Conservation (phyloP, 164 flowering plant species). For the Magnolia officinalis region DNA sequence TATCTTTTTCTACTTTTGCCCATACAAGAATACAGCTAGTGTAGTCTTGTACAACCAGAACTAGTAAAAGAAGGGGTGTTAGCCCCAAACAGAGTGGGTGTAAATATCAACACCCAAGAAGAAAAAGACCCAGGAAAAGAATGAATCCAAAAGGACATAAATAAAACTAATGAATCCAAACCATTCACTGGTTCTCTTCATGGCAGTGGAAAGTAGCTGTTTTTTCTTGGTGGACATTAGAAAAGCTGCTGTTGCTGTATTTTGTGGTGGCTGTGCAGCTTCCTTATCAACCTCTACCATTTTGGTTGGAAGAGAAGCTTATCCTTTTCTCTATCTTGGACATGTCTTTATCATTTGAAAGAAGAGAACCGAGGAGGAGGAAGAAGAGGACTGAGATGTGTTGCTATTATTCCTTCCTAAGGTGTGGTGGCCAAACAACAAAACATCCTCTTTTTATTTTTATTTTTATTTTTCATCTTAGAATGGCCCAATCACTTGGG, state of each 20-base stretch:
- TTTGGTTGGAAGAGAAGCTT: conserved; percentile 19
- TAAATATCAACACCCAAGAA: background rate
- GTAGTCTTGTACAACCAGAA: background rate
- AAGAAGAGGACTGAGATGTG: background rate
- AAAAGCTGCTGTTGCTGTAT: conserved; percentile 6
- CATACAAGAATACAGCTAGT: background rate
- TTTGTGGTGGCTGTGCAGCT: conserved; percentile 8
- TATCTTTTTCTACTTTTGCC: background rate
- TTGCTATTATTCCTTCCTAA: conserved; percentile 5
- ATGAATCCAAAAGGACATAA: background rate
- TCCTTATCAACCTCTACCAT: conserved; percentile 46
- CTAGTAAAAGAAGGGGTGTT: background rate
- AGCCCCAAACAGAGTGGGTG: background rate
- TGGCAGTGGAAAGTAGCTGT: conserved; percentile 58
- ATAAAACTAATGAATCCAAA: conserved; percentile 13
- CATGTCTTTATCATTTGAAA: conserved; percentile 20
- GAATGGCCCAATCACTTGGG: background rate
- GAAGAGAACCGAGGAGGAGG: conserved; percentile 2
- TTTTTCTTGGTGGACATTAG: conserved; percentile 53
- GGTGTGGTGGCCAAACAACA: conserved; percentile 9
- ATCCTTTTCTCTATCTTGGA: conserved; percentile 17
- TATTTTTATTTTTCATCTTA: background rate
- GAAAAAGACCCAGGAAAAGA: background rate
- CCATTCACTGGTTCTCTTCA: conserved; percentile 94
- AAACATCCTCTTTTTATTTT: background rate